Evolutionary conservation across 495 filamentous ascomycete species (phyloP).

Genomic region (Collariella sp.): DNA sequence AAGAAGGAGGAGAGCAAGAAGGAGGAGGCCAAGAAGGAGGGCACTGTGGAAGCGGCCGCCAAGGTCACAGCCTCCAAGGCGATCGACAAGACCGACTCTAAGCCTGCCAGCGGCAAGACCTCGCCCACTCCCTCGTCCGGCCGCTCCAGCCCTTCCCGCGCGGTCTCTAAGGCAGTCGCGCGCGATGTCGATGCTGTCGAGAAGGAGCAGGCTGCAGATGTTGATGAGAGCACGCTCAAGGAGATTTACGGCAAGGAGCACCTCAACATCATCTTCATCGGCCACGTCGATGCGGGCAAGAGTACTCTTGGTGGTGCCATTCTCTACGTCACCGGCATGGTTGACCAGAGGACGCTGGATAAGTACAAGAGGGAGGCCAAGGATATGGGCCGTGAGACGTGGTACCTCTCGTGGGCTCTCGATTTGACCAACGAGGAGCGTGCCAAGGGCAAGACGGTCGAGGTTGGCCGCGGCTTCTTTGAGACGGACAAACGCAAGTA

Average conservation of each 20-base stretch:
- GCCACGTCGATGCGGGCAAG: constrained; percentile 96
- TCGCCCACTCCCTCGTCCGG: constrained; percentile 74
- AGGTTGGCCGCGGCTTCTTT: constrained; percentile 94
- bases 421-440: constrained; percentile 96
- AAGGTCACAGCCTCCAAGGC: constrained; percentile 57
- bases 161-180: constrained; percentile 41
- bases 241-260: constrained; percentile 99
- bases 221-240: constrained; percentile 83
- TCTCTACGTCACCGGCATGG: constrained; percentile 91
- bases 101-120: constrained; percentile 58
- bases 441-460: constrained; percentile 95
- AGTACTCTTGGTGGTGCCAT: constrained; percentile 90
- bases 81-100: constrained; percentile 76
- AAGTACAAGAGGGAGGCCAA: constrained; percentile 97
- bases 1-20: constrained; percentile 45
- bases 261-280: constrained; percentile 96
- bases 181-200: constrained; percentile 77
- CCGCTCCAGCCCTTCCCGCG: constrained; percentile 58
- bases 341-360: constrained; percentile 95
- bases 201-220: constrained; percentile 78
- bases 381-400: constrained; percentile 90
- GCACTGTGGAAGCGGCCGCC: constrained; percentile 49
- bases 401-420: constrained; percentile 96
- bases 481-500: constrained; percentile 84
- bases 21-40: constrained; percentile 32